phyloP scores from a whole-genome alignment of 2,329 filamentous ascomycete species.

The Rhynchosporium graminicola region DNA sequence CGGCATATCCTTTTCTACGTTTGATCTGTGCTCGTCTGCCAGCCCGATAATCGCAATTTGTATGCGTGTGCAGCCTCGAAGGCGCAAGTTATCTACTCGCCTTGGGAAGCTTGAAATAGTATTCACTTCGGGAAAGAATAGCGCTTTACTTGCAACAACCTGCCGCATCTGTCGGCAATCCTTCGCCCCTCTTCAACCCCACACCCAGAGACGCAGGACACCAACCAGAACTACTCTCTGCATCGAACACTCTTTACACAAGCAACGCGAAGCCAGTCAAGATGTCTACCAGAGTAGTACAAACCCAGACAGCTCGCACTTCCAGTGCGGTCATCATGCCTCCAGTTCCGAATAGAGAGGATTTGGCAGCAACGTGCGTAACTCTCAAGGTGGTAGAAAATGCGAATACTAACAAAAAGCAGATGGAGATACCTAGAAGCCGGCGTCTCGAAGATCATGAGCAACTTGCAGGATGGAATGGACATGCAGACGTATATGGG shows the following conservation, averaged over 20 bases:
- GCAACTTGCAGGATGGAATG: conserved; percentile 85
- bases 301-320: background rate
- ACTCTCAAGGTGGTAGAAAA: background rate
- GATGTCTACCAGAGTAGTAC: conserved; percentile 1
- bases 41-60: background rate
- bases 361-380: conserved; percentile 63
- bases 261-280: background rate
- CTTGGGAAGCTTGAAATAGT: background rate
- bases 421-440: conserved; percentile 90
- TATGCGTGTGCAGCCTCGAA: conserved; percentile 12
- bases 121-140: background rate
- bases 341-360: conserved; percentile 61
- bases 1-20: background rate
- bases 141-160: background rate
- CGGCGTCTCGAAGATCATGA: conserved; percentile 92
- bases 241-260: background rate
- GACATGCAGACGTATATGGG: conserved; percentile 98
- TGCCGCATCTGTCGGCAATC: background rate
- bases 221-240: background rate
- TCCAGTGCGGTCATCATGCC: conserved; percentile 47
- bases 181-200: conserved; percentile 13
- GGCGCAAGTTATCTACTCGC: conserved; percentile 5
- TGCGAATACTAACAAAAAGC: conserved; percentile 24
- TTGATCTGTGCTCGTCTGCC: conserved; percentile 9
- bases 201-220: background rate